Percentiles rank a stretch among this genome's conserved stretches.
Conservation (phyloP, 2,329 filamentous ascomycete species). For the Pyricularia pennisetigena region DNA sequence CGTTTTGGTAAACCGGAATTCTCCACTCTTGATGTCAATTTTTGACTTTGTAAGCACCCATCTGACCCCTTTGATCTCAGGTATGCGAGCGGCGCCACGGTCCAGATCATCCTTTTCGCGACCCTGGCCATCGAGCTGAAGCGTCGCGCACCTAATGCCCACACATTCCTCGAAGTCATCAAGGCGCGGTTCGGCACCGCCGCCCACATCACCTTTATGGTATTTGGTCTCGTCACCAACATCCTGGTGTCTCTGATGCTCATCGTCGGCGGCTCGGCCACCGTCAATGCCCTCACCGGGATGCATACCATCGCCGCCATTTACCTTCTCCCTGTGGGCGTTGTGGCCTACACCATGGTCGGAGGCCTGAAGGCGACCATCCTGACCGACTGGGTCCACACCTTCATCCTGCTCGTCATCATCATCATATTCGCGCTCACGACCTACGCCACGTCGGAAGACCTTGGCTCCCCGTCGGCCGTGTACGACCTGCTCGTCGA, state of each 20-base stretch:
- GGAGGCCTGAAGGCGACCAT: slow-evolving; percentile 83
- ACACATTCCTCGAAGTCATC: slow-evolving; percentile 77
- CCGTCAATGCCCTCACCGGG: slow-evolving; percentile 61
- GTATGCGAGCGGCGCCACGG: slow-evolving; percentile 60
- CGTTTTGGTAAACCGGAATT: slow-evolving; percentile 30
- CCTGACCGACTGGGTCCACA: slow-evolving; percentile 79
- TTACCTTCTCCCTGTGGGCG: slow-evolving; percentile 71
- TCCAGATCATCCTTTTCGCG: slow-evolving; percentile 83
- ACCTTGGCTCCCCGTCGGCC: slow-evolving; percentile 63
- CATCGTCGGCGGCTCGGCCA: slow-evolving; percentile 72
- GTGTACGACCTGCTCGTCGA: slow-evolving; percentile 71
- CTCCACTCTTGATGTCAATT: not conserved
- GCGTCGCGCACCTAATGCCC: slow-evolving; percentile 75
- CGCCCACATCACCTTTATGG: slow-evolving; percentile 70
- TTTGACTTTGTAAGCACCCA: not conserved
- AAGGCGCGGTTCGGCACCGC: slow-evolving; percentile 63
- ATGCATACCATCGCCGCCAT: slow-evolving; percentile 73
- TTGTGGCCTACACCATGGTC: slow-evolving; percentile 69
- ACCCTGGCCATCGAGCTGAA: slow-evolving; percentile 87
- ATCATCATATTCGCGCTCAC: slow-evolving; percentile 80
- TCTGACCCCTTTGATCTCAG: not conserved
- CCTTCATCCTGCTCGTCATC: slow-evolving; percentile 71
- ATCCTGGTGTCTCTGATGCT: slow-evolving; percentile 85
- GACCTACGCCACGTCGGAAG: slow-evolving; percentile 63
- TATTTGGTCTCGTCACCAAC: slow-evolving; percentile 79